phyloP scores from a whole-genome alignment of 345 rosid genomes.

The Citrus hindsii region DNA sequence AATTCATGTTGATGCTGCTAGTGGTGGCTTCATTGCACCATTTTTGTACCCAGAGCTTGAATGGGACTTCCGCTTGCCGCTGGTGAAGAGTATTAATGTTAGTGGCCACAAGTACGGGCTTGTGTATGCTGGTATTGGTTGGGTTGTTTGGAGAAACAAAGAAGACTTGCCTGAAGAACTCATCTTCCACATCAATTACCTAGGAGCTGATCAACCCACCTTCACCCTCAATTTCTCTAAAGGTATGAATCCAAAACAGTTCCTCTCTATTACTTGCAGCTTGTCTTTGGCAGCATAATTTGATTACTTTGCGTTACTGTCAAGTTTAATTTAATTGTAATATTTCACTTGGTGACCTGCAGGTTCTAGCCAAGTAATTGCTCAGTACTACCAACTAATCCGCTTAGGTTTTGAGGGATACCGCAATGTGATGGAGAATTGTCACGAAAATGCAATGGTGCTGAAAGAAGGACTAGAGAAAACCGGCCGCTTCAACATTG shows the following conservation, averaged over 20 bases:
- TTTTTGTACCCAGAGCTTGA: conserved; percentile 85
- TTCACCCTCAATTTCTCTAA: conserved; percentile 97
- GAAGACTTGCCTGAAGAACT: conserved; percentile 92
- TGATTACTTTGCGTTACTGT: too few species aligned
- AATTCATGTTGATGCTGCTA: conserved; percentile 92
- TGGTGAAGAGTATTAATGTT: conserved; percentile 86
- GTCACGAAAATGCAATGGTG: conserved; percentile 63
- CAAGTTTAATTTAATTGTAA: too few species aligned
- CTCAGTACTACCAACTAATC: conserved; percentile 89
- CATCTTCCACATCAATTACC: conserved; percentile 90
- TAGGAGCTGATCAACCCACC: conserved; percentile 93
- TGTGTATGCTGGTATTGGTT: conserved; percentile 94
- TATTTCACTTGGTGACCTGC: conserved; percentile 2
- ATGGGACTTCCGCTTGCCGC: conserved; percentile 91
- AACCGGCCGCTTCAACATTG: conserved; percentile 67
- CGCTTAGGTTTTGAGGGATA: conserved; percentile 87
- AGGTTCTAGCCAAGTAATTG: conserved; percentile 79
- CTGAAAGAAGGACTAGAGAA: conserved; percentile 73
- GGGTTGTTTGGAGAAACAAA: conserved; percentile 86
- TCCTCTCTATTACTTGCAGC: background rate
- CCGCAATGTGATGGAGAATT: conserved; percentile 87
- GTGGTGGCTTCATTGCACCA: conserved; percentile 97
- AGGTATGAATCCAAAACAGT: conserved; percentile 24
- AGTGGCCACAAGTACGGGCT: conserved; percentile 93
- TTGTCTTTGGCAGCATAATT: background rate